Conservation (phyloP, 2,329 filamentous ascomycete genomes). For the Penicillium hordei region DNA sequence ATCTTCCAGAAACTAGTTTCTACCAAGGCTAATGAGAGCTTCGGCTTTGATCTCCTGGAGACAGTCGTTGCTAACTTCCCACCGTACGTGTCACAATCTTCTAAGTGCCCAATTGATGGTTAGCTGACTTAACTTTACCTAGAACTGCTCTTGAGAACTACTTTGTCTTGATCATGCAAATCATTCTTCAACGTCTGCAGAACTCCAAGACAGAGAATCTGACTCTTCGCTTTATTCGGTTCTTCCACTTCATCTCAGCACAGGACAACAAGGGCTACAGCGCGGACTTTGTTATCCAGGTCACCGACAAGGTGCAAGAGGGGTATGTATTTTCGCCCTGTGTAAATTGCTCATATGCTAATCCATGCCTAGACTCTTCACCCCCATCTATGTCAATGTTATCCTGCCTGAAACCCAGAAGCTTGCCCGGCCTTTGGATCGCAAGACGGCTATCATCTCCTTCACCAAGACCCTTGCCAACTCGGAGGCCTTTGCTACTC, state of each 20-base stretch:
- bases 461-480: conserved; percentile 89
- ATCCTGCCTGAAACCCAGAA: conserved; percentile 88
- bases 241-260: conserved; percentile 90
- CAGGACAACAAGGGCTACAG: conserved; percentile 78
- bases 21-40: conserved; percentile 78
- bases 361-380: conserved; percentile 61
- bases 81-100: conserved; percentile 52
- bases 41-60: conserved; percentile 89
- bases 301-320: conserved; percentile 77
- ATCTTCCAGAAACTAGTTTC: conserved; percentile 90
- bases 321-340: conserved; percentile 46
- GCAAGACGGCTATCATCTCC: conserved; percentile 89
- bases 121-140: conserved; percentile 7
- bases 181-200: conserved; percentile 73
- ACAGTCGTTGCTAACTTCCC: conserved; percentile 72
- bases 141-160: conserved; percentile 69
- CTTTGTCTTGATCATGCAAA: conserved; percentile 74
- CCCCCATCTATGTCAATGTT: conserved; percentile 79
- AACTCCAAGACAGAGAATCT: conserved; percentile 79
- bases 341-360: conserved; percentile 9
- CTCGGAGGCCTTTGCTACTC: conserved; percentile 76
- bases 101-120: not conserved
- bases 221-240: conserved; percentile 82
- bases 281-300: conserved; percentile 84
- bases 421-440: conserved; percentile 80